A percentile compares a stretch with the other conserved stretches of the same genome.
Evolutionary conservation across 139 green algal genomes (phyloP).

Genomic region (Chlamydomonas sp.): DNA sequence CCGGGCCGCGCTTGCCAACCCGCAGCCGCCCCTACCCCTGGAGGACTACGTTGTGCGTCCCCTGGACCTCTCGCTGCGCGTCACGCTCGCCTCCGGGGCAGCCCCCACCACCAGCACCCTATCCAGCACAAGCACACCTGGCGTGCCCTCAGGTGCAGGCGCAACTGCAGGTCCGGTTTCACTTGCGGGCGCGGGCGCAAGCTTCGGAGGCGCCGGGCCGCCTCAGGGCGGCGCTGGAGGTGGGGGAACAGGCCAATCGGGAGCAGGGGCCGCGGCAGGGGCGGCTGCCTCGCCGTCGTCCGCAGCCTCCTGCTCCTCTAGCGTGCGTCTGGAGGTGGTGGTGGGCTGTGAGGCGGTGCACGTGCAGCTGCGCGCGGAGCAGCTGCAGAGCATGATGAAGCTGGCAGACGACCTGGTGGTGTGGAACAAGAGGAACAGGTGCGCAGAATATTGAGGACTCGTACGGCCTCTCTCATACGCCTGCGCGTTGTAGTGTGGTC

Average conservation of each 20-base stretch:
- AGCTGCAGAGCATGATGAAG: conserved; percentile 41
- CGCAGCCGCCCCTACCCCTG: neutral
- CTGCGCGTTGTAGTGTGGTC: no score
- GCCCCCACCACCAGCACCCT: neutral
- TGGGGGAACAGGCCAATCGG: neutral
- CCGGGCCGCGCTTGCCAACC: neutral
- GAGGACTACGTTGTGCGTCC: conserved; percentile 40
- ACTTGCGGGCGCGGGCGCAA: neutral
- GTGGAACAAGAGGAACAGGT: conserved; percentile 47
- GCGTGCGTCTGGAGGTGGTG: conserved; percentile 48
- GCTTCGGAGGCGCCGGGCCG: neutral
- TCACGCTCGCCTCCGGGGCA: conserved; percentile 20
- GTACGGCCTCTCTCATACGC: no score
- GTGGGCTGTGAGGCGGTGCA: conserved; percentile 38
- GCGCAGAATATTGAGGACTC: no score
- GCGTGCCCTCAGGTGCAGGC: no score
- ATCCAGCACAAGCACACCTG: neutral
- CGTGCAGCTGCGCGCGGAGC: conserved; percentile 49
- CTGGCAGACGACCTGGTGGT: conserved; percentile 57
- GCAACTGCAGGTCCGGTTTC: neutral
- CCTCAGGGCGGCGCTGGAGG: neutral
- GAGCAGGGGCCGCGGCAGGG: neutral
- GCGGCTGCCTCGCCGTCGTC: neutral
- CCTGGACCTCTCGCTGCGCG: conserved; percentile 33
- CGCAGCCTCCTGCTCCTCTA: neutral